phyloP scores from a whole-genome alignment of 176 grass and related monocot genomes.

The Carex scoparia region DNA sequence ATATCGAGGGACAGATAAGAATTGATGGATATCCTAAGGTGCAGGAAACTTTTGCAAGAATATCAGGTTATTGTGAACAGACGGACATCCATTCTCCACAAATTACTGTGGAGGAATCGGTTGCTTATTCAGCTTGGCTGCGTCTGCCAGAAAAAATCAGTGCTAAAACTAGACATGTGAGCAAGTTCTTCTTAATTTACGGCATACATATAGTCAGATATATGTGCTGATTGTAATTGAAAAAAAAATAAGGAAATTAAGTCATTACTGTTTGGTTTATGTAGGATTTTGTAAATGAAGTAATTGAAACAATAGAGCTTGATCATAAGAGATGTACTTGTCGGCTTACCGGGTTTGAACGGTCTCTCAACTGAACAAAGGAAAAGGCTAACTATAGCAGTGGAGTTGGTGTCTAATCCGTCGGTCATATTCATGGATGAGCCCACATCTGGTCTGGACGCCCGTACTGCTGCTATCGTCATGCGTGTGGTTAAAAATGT shows the following conservation, averaged over 20 bases:
- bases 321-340: constrained; percentile 60
- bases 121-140: constrained; percentile 69
- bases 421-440: constrained; percentile 81
- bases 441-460: constrained; percentile 69
- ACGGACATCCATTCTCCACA: constrained; percentile 68
- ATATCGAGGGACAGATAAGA: constrained; percentile 62
- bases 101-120: constrained; percentile 59
- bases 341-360: constrained; percentile 46
- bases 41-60: constrained; percentile 63
- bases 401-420: constrained; percentile 84
- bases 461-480: constrained; percentile 56
- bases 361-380: constrained; percentile 65
- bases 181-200: background rate
- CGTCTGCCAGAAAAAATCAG: constrained; percentile 55
- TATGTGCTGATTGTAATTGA: background rate
- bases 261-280: background rate
- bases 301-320: constrained; percentile 75
- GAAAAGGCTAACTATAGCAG: constrained; percentile 59
- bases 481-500: constrained; percentile 71
- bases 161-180: constrained; percentile 48
- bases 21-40: constrained; percentile 75
- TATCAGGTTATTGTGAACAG: constrained; percentile 82
- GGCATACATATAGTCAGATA: background rate
- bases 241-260: background rate
- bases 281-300: constrained; percentile 68